Evolutionary conservation across 495 filamentous ascomycete species (phyloP).

Genomic region (Tuber melanosporum): DNA sequence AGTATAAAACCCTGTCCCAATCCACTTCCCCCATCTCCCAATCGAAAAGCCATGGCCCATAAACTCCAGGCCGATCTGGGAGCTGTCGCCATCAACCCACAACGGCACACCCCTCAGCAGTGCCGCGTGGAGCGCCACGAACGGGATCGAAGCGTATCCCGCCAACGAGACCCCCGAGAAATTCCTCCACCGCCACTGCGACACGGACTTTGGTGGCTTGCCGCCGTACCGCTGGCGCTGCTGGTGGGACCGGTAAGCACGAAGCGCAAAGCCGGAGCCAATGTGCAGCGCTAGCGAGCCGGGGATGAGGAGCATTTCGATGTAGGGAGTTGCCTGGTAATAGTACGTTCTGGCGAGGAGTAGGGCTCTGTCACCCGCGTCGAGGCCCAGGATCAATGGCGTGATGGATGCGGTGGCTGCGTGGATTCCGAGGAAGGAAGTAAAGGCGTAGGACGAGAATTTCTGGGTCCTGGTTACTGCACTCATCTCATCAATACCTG

Average conservation of each 20-base stretch:
- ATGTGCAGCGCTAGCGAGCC: slow-evolving; percentile 55
- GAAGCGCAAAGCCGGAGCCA: slow-evolving; percentile 64
- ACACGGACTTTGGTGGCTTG: slow-evolving; percentile 45
- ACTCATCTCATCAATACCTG: slow-evolving; percentile 9
- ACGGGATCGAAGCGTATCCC: slow-evolving; percentile 59
- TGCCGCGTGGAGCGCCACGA: slow-evolving; percentile 61
- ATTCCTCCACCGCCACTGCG: slow-evolving; percentile 57
- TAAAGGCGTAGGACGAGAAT: slow-evolving; percentile 83
- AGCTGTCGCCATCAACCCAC: slow-evolving; percentile 71
- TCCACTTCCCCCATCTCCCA: slow-evolving; percentile 54
- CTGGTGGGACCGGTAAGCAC: slow-evolving; percentile 62
- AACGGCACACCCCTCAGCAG: slow-evolving; percentile 67
- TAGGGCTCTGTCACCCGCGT: slow-evolving; percentile 56
- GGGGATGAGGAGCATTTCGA: slow-evolving; percentile 58
- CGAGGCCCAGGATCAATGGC: slow-evolving; percentile 55
- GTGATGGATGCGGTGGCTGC: slow-evolving; percentile 72
- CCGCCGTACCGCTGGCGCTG: slow-evolving; percentile 65
- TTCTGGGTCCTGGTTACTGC: slow-evolving; percentile 72
- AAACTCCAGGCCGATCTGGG: slow-evolving; percentile 71
- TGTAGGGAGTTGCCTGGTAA: slow-evolving; percentile 67
- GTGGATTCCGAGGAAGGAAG: slow-evolving; percentile 69
- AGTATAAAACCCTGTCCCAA: slow-evolving; percentile 55
- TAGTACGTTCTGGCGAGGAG: slow-evolving; percentile 59
- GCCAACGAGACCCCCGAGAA: slow-evolving; percentile 56
- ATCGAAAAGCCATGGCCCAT: slow-evolving; percentile 79